Base-by-base conservation (phyloP, 2,329 filamentous ascomycete genomes). In the Dactylellina cionopaga region DNA sequence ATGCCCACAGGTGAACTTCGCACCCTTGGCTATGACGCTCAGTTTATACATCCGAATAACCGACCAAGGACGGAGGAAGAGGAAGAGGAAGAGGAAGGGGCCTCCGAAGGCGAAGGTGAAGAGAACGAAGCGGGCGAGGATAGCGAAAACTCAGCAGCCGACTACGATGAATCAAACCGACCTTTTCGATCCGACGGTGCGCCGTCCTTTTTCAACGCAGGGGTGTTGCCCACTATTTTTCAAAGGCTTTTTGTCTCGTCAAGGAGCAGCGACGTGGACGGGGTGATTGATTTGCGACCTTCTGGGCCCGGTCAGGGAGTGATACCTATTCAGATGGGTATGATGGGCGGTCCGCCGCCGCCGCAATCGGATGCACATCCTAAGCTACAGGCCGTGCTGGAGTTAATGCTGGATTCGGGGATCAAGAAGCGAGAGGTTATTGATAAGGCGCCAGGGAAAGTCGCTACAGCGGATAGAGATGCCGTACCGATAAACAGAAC, bases 331-430 rank as follows among this genome's bases (percentile, higher is more conserved):
- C n/a, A n/a, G n/a, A n/a, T n/a, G n/a, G n/a, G n/a, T n/a, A n/a
- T n/a, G n/a, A n/a, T 27, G 15, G 49, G n/a, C 17, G 24, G 4
- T 22, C 31, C 29, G 13, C n/a, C 22, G 19, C 2, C 22, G 19
- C 31, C 43, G 5, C 41, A 19, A 15, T 9, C 17, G 13, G 44
- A 70, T 25, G 15, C 29, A 9, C 33, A 71, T 19, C 66, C 58
- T 0, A 71, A 56, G 24, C 27, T 71, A 29, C 66, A 71, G 24
- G 51, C 66, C 1, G 66, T 71, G 5, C 76, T 90, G 41, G 85
- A 88, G 47, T 82, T 84, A 47, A 80, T 90, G n/a, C 80, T 88
- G 24, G 80, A 81, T 44, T 82, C 84, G 1, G 82, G 83, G 1
- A 71, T 58, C 17, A 71, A 64, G 41, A 71, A 71, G 35, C 58